Evolutionary conservation across 768 basidiomycete genomes (phyloP).

Genomic region (Lentinula sp.): DNA sequence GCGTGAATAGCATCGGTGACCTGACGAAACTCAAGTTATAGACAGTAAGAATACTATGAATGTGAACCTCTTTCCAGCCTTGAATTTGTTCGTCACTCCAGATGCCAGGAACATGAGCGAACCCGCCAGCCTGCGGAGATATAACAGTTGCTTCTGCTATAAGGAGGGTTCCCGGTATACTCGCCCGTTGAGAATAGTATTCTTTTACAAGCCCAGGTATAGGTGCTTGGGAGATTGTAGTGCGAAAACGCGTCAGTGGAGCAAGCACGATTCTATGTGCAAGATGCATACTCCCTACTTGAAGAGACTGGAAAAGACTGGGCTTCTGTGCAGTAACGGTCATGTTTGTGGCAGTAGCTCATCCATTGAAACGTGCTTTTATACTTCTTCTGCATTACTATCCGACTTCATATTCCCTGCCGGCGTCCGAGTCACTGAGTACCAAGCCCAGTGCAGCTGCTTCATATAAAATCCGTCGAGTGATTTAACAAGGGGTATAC

Average conservation of each 20-base stretch:
- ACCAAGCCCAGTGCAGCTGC: too few relatives aligned
- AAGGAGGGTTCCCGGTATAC: slow-evolving; percentile 31
- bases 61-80: slow-evolving; percentile 42
- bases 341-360: not conserved
- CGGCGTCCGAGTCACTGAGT: too few relatives aligned
- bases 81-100: slow-evolving; percentile 43
- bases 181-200: slow-evolving; percentile 30
- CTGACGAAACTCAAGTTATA: slow-evolving; percentile 7
- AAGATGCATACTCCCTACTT: slow-evolving; percentile 21
- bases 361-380: not conserved
- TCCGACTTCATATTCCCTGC: too few relatives aligned
- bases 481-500: not conserved
- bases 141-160: slow-evolving; percentile 42
- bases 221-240: slow-evolving; percentile 19
- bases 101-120: slow-evolving; percentile 38
- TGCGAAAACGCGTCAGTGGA: slow-evolving; percentile 27
- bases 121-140: slow-evolving; percentile 22
- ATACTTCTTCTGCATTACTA: not conserved
- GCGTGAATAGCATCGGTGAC: slow-evolving; percentile 36
- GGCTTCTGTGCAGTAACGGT: not conserved
- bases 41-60: not conserved
- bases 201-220: slow-evolving; percentile 21
- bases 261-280: slow-evolving; percentile 30
- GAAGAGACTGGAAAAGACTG: slow-evolving; percentile 24
- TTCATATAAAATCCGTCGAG: too few relatives aligned